A percentile compares a stretch with the other conserved stretches of the same genome.
Evolutionary conservation across 495 filamentous ascomycete genomes (phyloP).

Genomic region (Penicillium argentinense): DNA sequence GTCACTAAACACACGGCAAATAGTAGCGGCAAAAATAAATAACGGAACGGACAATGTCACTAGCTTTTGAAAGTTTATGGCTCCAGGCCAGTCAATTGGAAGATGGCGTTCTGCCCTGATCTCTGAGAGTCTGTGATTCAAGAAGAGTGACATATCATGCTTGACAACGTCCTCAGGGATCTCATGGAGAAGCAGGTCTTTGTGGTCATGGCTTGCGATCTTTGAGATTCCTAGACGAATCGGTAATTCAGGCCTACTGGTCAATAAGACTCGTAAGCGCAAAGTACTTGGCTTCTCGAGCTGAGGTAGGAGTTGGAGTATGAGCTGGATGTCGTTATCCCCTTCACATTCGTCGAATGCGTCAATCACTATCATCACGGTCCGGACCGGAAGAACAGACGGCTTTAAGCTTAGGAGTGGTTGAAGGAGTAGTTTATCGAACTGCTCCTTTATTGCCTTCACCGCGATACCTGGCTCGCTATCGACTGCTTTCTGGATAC

Average conservation of each 20-base stretch:
- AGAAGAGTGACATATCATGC: constrained; percentile 26
- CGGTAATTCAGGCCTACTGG: constrained; percentile 46
- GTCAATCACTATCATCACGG: constrained; percentile 44
- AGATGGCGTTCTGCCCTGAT: constrained; percentile 9
- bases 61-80: not conserved
- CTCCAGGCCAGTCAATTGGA: constrained; percentile 36
- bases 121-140: constrained; percentile 18
- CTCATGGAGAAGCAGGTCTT: constrained; percentile 25
- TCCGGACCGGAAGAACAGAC: not conserved
- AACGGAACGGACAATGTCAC: constrained; percentile 3
- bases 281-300: constrained; percentile 8
- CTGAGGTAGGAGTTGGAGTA: constrained; percentile 36
- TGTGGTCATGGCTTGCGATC: constrained; percentile 13
- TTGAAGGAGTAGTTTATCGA: constrained; percentile 45
- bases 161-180: constrained; percentile 16
- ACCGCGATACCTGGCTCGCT: constrained; percentile 26
- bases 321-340: constrained; percentile 33
- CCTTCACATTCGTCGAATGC: constrained; percentile 54
- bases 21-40: constrained; percentile 7
- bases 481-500: constrained; percentile 35
- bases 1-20: constrained; percentile 2
- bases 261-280: constrained; percentile 29
- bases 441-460: constrained; percentile 46
- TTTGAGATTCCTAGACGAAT: constrained; percentile 33
- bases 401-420: constrained; percentile 24